phyloP scores from a whole-genome alignment of 2,329 filamentous ascomycete genomes.

The Hansfordia pulvinata region DNA sequence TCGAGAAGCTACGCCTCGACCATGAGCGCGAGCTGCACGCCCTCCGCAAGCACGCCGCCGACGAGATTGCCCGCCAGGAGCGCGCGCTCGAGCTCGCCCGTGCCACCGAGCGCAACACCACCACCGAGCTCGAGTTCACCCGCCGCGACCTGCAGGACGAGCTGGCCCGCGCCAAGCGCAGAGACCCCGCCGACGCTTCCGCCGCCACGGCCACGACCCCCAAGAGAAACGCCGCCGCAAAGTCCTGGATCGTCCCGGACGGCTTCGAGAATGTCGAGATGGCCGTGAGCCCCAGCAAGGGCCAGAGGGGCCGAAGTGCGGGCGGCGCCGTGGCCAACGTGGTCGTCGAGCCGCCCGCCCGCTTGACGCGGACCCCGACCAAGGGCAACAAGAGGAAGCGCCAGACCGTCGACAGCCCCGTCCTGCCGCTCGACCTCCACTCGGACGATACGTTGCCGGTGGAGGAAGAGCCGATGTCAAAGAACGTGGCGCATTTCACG shows the following conservation, averaged over 20 bases:
- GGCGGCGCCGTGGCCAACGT: constrained; percentile 27
- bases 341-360: constrained; percentile 25
- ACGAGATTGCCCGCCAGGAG: constrained; percentile 50
- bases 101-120: constrained; percentile 48
- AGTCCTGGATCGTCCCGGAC: constrained; percentile 49
- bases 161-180: constrained; percentile 28
- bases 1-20: constrained; percentile 45
- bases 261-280: constrained; percentile 62
- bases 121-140: constrained; percentile 60
- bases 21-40: constrained; percentile 49
- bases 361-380: constrained; percentile 36
- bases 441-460: constrained; percentile 19
- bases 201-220: constrained; percentile 36
- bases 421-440: constrained; percentile 42
- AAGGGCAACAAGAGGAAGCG: constrained; percentile 63
- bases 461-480: constrained; percentile 1
- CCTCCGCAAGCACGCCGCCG: constrained; percentile 48
- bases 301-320: constrained; percentile 23
- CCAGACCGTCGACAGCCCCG: constrained; percentile 49
- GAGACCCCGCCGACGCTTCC: constrained; percentile 22
- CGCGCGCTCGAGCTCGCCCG: constrained; percentile 50
- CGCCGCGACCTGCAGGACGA: constrained; percentile 58
- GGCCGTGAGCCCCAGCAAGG: constrained; percentile 37
- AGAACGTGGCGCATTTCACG: too few species aligned
- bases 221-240: constrained; percentile 40